These are phyloP conservation scores for Austroboletus sp. DNA, from an alignment of 1,284 basidiomycete genomes.

Conservation along the genomic window DNA sequence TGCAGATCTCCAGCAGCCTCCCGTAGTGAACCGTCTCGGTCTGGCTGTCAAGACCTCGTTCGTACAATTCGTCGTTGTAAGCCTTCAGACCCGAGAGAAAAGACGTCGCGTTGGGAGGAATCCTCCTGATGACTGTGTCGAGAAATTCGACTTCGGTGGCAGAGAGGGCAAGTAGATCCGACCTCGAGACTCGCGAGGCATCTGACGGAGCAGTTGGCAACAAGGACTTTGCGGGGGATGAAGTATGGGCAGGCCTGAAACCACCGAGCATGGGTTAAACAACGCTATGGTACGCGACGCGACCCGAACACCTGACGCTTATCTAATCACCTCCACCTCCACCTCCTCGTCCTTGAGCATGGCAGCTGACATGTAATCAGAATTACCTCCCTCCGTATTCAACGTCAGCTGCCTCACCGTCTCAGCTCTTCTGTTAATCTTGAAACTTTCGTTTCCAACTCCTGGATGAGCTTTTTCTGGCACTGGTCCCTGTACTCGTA, in stretches of 20 bases:
- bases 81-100: conserved; percentile 75
- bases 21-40: conserved; percentile 74
- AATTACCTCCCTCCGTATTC: neutral
- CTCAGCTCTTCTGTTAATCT: conserved; percentile 12
- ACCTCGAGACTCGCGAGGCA: conserved; percentile 43
- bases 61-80: conserved; percentile 67
- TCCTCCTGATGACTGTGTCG: conserved; percentile 63
- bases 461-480: conserved; percentile 23
- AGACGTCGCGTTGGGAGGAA: conserved; percentile 56
- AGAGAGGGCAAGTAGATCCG: conserved; percentile 55
- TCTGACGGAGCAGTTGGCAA: conserved; percentile 28
- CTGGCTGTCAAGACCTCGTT: conserved; percentile 67
- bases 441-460: conserved; percentile 18
- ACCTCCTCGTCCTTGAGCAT: conserved; percentile 4
- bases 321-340: conserved; percentile 16
- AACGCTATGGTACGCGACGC: conserved; percentile 21
- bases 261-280: conserved; percentile 23
- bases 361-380: conserved; percentile 1
- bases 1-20: conserved; percentile 71
- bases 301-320: conserved; percentile 29
- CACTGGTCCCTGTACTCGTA: conserved; percentile 22
- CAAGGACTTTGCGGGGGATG: conserved; percentile 28
- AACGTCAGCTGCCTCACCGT: conserved; percentile 11
- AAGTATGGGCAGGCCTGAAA: conserved; percentile 28
- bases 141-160: conserved; percentile 60